These are phyloP conservation scores for Tricholoma terreum DNA, from an alignment of 768 basidiomycete genomes.

Conservation along the genomic window DNA sequence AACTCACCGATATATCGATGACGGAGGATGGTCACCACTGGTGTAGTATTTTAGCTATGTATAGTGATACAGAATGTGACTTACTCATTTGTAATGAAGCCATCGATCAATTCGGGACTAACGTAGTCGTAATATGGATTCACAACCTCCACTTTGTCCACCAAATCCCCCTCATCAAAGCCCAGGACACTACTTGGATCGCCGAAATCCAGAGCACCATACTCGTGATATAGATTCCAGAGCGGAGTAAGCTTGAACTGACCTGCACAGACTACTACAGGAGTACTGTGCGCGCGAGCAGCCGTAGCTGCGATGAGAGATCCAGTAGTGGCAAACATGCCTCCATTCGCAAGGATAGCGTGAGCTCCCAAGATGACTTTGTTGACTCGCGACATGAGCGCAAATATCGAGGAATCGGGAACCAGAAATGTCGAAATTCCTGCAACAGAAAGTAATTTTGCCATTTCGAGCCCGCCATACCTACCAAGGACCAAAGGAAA, in stretches of 20 bases:
- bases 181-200: conserved; percentile 60
- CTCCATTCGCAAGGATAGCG: conserved; percentile 94
- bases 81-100: conserved; percentile 96
- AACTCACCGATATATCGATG: conserved; percentile 82
- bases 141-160: conserved; percentile 87
- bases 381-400: conserved; percentile 94
- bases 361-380: conserved; percentile 96
- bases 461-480: conserved; percentile 84
- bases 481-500: conserved; percentile 33
- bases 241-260: conserved; percentile 95
- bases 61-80: conserved; percentile 30
- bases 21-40: conserved; percentile 95
- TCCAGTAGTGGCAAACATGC: conserved; percentile 88
- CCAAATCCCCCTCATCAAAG: conserved; percentile 74
- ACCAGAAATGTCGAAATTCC: conserved; percentile 95
- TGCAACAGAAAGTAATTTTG: conserved; percentile 70
- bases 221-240: conserved; percentile 87
- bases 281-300: conserved; percentile 85
- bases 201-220: conserved; percentile 80
- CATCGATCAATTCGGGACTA: conserved; percentile 85
- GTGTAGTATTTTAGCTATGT: conserved; percentile 6
- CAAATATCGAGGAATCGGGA: conserved; percentile 94
- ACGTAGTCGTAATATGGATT: conserved; percentile 99
- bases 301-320: conserved; percentile 83
- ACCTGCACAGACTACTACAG: conserved; percentile 90